These are phyloP conservation scores for Pleomassaria siparia DNA, from an alignment of 2,329 filamentous ascomycete genomes.

Conservation along the genomic window DNA sequence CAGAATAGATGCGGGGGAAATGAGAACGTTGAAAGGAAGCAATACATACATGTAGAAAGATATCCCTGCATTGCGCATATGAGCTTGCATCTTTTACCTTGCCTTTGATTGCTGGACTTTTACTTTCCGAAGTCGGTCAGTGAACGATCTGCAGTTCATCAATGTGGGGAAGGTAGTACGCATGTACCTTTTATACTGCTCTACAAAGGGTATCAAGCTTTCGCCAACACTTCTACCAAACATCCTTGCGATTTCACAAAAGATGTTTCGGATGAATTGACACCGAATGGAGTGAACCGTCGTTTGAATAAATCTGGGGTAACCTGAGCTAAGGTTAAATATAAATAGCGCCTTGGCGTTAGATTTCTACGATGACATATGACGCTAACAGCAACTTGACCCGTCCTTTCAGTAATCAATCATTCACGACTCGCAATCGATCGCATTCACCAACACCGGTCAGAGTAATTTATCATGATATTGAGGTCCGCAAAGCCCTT, in stretches of 20 bases:
- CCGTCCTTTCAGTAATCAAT: neutral
- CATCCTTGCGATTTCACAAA: constrained; percentile 1
- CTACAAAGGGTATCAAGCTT: neutral
- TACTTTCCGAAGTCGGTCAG: neutral
- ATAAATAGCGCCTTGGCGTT: constrained; percentile 8
- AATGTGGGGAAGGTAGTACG: neutral
- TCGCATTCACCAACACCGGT: neutral
- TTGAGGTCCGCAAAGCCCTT: neutral
- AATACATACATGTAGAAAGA: neutral
- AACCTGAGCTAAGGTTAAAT: neutral
- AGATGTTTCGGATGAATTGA: constrained; percentile 8
- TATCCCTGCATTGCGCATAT: neutral
- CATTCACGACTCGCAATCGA: neutral
- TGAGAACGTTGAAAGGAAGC: neutral
- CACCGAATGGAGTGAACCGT: constrained; percentile 4
- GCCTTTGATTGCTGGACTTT: constrained; percentile 9
- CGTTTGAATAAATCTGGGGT: neutral
- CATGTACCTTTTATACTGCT: no score
- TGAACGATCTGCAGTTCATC: neutral
- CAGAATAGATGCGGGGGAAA: neutral
- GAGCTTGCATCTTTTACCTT: neutral
- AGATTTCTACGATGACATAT: constrained; percentile 4
- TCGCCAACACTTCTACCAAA: neutral
- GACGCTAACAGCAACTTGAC: no score
- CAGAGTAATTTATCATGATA: constrained; percentile 12